Percentiles rank a stretch among this genome's conserved stretches.
phyloP scores from a whole-genome alignment of 2,329 filamentous ascomycete genomes.

The Huntiella decipiens region DNA sequence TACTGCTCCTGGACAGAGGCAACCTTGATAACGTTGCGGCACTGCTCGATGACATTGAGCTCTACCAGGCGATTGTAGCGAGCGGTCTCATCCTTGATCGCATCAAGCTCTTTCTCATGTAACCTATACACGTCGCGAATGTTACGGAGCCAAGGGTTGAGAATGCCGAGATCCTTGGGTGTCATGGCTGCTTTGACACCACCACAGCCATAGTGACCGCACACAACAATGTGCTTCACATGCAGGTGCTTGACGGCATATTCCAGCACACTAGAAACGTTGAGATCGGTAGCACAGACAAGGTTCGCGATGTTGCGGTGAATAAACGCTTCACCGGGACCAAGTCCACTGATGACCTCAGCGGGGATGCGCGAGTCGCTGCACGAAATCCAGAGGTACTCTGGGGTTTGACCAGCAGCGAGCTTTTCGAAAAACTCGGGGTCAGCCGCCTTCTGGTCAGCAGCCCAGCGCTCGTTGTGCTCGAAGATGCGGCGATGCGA shows the following conservation, averaged over 20 bases:
- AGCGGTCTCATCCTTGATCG: slow-evolving; percentile 36
- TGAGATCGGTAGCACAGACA: slow-evolving; percentile 61
- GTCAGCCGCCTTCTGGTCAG: slow-evolving; percentile 36
- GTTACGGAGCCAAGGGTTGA: slow-evolving; percentile 58
- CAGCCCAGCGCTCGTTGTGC: slow-evolving; percentile 48
- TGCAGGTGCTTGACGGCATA: slow-evolving; percentile 68
- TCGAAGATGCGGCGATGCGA: slow-evolving; percentile 50
- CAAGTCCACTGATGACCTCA: slow-evolving; percentile 63
- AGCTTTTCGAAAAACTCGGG: slow-evolving; percentile 48
- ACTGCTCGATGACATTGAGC: slow-evolving; percentile 63
- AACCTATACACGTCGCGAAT: slow-evolving; percentile 57
- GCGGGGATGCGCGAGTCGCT: slow-evolving; percentile 83
- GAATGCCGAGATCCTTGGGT: slow-evolving; percentile 46
- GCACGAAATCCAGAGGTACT: slow-evolving; percentile 80
- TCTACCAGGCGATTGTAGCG: slow-evolving; percentile 58
- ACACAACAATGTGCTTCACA: slow-evolving; percentile 65
- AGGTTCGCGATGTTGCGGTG: slow-evolving; percentile 94
- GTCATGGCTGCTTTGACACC: slow-evolving; percentile 60
- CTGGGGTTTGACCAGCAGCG: slow-evolving; percentile 43
- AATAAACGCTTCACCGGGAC: slow-evolving; percentile 82
- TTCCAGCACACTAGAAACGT: slow-evolving; percentile 63
- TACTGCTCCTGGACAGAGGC: slow-evolving; percentile 58
- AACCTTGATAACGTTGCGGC: slow-evolving; percentile 63
- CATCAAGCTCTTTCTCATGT: slow-evolving; percentile 50
- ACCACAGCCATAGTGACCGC: slow-evolving; percentile 62